phyloP scores from a whole-genome alignment of 352 stramenopile species.

The Globisporangium canariense region DNA sequence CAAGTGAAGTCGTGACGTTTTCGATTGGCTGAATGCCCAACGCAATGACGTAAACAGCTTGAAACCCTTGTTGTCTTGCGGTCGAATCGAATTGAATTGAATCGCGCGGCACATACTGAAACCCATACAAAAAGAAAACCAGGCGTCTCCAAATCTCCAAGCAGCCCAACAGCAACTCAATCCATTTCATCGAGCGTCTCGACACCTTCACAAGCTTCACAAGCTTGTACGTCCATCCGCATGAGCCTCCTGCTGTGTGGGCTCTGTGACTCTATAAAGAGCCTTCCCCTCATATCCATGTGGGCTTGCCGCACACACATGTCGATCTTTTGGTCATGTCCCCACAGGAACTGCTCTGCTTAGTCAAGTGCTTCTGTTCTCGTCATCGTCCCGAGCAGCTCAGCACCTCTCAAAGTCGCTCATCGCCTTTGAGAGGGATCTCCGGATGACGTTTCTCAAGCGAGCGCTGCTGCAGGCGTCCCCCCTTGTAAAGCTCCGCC shows the following conservation, averaged over 20 bases:
- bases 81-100: background rate
- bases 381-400: background rate
- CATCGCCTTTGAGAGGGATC: conserved; percentile 17
- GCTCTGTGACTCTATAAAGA: too few relatives aligned
- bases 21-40: conserved; percentile 5
- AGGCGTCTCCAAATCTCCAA: conserved; percentile 1
- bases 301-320: background rate
- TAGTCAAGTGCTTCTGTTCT: conserved; percentile 1
- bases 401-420: conserved; percentile 3
- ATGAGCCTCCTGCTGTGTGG: background rate
- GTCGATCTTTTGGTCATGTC: conserved; percentile 1
- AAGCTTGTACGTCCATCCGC: background rate
- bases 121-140: conserved; percentile 7
- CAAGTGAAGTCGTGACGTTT: background rate
- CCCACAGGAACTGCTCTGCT: background rate
- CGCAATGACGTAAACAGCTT: conserved; percentile 7
- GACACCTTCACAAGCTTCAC: background rate
- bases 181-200: background rate
- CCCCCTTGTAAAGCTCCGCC: background rate
- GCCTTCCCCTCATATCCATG: background rate
- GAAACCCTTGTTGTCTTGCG: background rate
- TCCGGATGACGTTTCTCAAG: conserved; percentile 4
- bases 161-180: background rate
- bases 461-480: too few relatives aligned
- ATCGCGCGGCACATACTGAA: conserved; percentile 2